These are phyloP conservation scores for Puccinia triticina DNA, from an alignment of 1,284 basidiomycete genomes.

Conservation along the genomic window DNA sequence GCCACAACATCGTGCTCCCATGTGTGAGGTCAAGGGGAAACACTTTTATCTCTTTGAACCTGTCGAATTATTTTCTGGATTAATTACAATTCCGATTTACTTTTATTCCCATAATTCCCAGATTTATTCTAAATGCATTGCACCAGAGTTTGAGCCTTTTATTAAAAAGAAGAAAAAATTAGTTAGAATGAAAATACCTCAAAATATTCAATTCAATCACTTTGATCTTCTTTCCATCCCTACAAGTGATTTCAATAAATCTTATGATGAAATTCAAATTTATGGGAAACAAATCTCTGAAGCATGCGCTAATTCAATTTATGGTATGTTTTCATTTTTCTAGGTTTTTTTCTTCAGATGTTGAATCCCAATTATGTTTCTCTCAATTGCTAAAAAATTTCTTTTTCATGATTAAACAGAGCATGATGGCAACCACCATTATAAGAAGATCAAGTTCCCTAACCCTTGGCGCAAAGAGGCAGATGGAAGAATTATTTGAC, in stretches of 20 bases:
- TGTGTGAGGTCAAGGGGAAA: not conserved
- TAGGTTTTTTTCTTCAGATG: constrained; percentile 2
- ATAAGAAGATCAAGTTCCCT: not conserved
- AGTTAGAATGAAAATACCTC: not conserved
- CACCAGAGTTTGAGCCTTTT: not conserved
- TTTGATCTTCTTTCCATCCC: not conserved
- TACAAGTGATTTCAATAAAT: not conserved
- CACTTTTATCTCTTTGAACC: constrained; percentile 4
- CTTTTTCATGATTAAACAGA: not conserved
- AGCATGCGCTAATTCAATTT: not conserved
- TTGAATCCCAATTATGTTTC: not conserved
- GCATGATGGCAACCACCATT: not conserved
- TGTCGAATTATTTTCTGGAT: not conserved
- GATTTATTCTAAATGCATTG: not conserved
- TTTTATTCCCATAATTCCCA: not conserved
- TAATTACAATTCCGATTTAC: not conserved
- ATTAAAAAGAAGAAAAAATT: not conserved
- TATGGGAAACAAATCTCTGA: not conserved
- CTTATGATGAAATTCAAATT: not conserved
- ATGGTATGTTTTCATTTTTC: not conserved
- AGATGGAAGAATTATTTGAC: constrained; percentile 31
- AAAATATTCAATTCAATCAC: not conserved
- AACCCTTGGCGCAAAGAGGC: constrained; percentile 47
- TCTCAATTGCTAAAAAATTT: too few species aligned
- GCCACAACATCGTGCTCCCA: not conserved